Evolutionary conservation across 1,139 yeast genomes (phyloP).

Genomic region (Pichia sp.): DNA sequence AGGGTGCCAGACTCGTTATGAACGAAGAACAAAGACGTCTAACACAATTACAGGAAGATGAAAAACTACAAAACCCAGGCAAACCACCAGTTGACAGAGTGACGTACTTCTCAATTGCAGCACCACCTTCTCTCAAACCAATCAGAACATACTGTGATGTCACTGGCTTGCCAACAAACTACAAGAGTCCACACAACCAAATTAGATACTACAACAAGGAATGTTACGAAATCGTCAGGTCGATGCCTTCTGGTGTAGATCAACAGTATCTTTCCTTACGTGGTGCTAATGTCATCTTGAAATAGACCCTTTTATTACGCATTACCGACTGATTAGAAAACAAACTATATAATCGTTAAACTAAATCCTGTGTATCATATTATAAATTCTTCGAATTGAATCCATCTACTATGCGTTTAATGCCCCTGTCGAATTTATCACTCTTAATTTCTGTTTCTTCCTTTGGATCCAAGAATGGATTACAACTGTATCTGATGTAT

Average conservation of each 20-base stretch:
- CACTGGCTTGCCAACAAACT: conserved; percentile 81
- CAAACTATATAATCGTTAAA: not conserved
- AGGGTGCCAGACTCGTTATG: conserved; percentile 71
- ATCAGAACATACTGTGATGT: conserved; percentile 87
- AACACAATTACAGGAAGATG: conserved; percentile 35
- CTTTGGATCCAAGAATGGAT: conserved; percentile 48
- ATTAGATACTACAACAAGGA: conserved; percentile 82
- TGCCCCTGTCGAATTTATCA: conserved; percentile 40
- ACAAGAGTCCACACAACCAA: conserved; percentile 74
- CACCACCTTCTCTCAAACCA: conserved; percentile 89
- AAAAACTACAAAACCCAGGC: conserved; percentile 10
- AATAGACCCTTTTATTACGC: no score
- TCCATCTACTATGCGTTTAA: conserved; percentile 36
- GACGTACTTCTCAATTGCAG: conserved; percentile 64
- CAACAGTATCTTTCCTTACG: conserved; percentile 88
- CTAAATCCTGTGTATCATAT: no score
- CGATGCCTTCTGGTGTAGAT: conserved; percentile 88
- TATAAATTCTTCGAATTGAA: conserved; percentile 32
- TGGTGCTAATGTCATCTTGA: conserved; percentile 83
- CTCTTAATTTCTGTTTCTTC: conserved; percentile 32
- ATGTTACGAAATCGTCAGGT: conserved; percentile 73
- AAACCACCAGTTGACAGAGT: conserved; percentile 41
- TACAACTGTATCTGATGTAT: conserved; percentile 51
- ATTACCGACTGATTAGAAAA: not conserved
- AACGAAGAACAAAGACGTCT: conserved; percentile 75